Percentiles rank a stretch among this genome's conserved stretches.
Conservation (phyloP, 176 grass and related monocot species). For the Eleusine indica region DNA sequence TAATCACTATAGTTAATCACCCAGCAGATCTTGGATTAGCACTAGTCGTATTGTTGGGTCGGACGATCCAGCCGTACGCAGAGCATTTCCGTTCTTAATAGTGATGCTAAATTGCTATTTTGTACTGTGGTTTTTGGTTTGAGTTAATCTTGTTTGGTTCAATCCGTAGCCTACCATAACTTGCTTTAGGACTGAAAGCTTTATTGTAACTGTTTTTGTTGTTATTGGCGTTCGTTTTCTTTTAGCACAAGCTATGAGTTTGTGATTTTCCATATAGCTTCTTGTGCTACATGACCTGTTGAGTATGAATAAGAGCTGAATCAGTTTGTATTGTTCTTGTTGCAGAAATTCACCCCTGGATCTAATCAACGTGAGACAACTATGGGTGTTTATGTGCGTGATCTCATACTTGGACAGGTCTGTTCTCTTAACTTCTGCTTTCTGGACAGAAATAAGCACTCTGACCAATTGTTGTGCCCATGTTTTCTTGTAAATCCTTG, state of each 20-base stretch:
- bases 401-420: conserved; percentile 97
- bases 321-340: not conserved
- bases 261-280: not conserved
- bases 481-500: not conserved
- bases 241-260: conserved; percentile 5
- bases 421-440: conserved; percentile 20
- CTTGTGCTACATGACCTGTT: conserved; percentile 13
- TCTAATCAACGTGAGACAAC: conserved; percentile 78
- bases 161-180: not conserved
- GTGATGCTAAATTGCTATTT: not conserved
- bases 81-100: not conserved
- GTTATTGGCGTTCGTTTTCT: not conserved
- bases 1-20: too few species aligned
- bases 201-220: conserved; percentile 1
- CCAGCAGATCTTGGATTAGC: too few species aligned
- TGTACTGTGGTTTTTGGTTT: not conserved
- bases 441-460: not conserved
- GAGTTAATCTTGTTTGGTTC: not conserved
- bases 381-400: conserved; percentile 94
- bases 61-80: too few species aligned
- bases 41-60: too few species aligned
- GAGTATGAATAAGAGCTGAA: not conserved
- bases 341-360: conserved; percentile 80
- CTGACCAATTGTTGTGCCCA: not conserved
- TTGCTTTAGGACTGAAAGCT: not conserved